Percentiles rank a stretch among this genome's conserved stretches.
Evolutionary conservation across 2,329 filamentous ascomycete genomes (phyloP).

Genomic region (Dryadomyces quercus-mongolicae): DNA sequence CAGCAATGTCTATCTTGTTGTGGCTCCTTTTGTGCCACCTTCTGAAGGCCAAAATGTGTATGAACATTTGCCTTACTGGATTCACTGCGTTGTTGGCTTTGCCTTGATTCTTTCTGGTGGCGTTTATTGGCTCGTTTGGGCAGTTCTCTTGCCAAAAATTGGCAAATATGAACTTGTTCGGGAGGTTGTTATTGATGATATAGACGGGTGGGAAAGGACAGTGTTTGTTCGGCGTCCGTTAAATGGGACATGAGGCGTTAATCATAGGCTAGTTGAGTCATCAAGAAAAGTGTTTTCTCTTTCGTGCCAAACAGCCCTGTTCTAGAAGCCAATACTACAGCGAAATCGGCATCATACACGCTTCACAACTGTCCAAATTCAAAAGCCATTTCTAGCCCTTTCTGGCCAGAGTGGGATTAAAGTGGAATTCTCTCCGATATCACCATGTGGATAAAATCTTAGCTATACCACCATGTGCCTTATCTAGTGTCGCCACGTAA

Average conservation of each 20-base stretch:
- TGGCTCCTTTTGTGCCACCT: conserved; percentile 46
- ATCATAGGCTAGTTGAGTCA: too few species aligned
- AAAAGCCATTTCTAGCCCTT: too few species aligned
- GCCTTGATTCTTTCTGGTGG: conserved; percentile 39
- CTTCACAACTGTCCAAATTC: too few species aligned
- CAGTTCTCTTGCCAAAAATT: conserved; percentile 35
- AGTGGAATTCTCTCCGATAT: too few species aligned
- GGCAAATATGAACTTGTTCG: conserved; percentile 43
- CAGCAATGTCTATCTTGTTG: conserved; percentile 48
- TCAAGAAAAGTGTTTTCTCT: too few species aligned
- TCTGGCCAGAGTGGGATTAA: too few species aligned
- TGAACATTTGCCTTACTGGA: conserved; percentile 40
- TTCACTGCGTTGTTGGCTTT: conserved; percentile 45
- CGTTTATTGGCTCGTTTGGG: conserved; percentile 46
- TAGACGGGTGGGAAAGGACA: conserved; percentile 51
- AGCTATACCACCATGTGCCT: too few species aligned
- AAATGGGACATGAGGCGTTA: neutral
- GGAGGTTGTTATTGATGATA: conserved; percentile 38
- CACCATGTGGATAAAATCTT: too few species aligned
- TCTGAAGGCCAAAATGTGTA: conserved; percentile 39
- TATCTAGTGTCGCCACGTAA: too few species aligned
- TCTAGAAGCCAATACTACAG: too few species aligned
- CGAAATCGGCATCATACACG: too few species aligned
- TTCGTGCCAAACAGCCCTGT: too few species aligned
- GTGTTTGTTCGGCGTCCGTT: conserved; percentile 34